These are phyloP conservation scores for Hypericum androsaemum DNA, from an alignment of 345 rosid genomes.

Conservation along the genomic window DNA sequence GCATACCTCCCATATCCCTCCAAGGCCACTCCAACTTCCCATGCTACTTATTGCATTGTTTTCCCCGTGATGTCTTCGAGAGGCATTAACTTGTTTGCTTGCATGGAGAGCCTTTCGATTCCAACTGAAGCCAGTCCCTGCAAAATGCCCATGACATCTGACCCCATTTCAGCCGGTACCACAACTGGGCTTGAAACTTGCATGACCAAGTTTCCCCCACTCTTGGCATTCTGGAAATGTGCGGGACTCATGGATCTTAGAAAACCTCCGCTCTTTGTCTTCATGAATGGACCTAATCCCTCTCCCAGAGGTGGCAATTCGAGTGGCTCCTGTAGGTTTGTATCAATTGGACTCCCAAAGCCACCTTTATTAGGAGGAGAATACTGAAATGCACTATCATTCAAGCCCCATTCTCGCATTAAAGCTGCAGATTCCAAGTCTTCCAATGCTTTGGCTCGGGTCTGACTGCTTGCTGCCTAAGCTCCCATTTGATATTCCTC, in stretches of 20 bases:
- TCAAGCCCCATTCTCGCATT: constrained; percentile 88
- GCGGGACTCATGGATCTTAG: constrained; percentile 74
- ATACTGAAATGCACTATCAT: constrained; percentile 57
- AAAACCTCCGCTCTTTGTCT: constrained; percentile 74
- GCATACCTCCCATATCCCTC: constrained; percentile 56
- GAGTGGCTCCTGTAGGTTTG: constrained; percentile 43
- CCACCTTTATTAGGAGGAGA: constrained; percentile 52
- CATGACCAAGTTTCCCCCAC: constrained; percentile 73
- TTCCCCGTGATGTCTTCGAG: constrained; percentile 86
- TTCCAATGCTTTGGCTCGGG: constrained; percentile 59
- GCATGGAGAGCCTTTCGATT: constrained; percentile 87
- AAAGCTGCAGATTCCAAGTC: constrained; percentile 74
- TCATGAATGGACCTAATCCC: constrained; percentile 75
- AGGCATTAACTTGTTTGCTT: constrained; percentile 88
- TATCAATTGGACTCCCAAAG: constrained; percentile 51
- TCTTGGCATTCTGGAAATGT: constrained; percentile 53
- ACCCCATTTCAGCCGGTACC: constrained; percentile 95
- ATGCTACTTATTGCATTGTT: constrained; percentile 71
- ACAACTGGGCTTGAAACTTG: constrained; percentile 93
- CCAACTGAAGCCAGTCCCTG: constrained; percentile 73
- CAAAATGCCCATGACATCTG: constrained; percentile 57
- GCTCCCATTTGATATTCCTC: constrained; percentile 42
- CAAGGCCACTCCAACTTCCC: constrained; percentile 53
- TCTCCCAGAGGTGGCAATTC: constrained; percentile 72
- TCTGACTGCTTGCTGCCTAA: constrained; percentile 31